Evolutionary conservation across 148 eudicot genomes (phyloP), one percentile per base, ranked within the genome.

Genomic region (Fagopyrum tataricum): DNA sequence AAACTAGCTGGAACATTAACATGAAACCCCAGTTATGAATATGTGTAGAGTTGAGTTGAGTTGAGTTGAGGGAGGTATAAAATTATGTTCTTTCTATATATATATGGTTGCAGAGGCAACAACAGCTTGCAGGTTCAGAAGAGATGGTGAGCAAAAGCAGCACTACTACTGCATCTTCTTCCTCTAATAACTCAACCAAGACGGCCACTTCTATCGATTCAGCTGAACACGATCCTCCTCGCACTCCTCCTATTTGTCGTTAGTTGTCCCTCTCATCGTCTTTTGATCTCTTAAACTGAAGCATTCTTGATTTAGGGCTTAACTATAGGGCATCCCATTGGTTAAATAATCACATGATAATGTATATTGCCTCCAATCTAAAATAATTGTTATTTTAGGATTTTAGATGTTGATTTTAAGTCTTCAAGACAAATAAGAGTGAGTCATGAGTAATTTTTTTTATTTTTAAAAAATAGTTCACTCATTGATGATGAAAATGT

Each of bases 161-260:
- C 44, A 37, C 41, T 18, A 31, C 39, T 12, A 15, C 69, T 39
- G 69, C 67, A 11, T 61, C 68, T 5, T 62, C 68, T 62, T 76
- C 73, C 12, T 76, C 78, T 10, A 52, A 66, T 21, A 14, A 91
- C 39, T 84, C 90, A 44, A 83, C 69, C 69, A 37, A 24, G 5
- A 64, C 69, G 2, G 69, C 69, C 6, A 59, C 66, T 59, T 59
- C 66, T 11, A 23, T 59, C 40, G 69, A 64, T 18, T 64, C 69
- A 4, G 69, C 43, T 85, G 9, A 78, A 7, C 79, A 73, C 9
- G 75, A 78, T 64, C 82, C 74, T 44, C 85, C 83, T 7, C 81
- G 81, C 44, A 58, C 76, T 51, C 81, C 97, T 46, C 85, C 88
- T 12, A 77, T 83, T n/a, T 87, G 86, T 70, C 89, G 97, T 91